Evolutionary conservation across 2,329 filamentous ascomycete genomes (phyloP).

Genomic region (Cucurbitaria berberidis): DNA sequence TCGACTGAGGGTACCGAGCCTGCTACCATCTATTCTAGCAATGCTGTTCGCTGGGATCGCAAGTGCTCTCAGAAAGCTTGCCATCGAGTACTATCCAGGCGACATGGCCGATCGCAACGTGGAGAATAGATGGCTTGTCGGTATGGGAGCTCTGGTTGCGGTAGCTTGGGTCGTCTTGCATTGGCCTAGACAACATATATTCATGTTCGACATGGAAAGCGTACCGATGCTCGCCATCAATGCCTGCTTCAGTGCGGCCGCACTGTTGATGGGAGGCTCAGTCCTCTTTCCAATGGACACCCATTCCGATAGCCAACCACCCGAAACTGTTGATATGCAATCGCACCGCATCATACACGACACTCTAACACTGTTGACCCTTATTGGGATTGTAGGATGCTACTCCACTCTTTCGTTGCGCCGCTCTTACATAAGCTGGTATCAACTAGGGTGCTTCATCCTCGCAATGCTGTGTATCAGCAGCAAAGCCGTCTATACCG

Average conservation of each 20-base stretch:
- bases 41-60: conserved; percentile 29
- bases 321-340: background rate
- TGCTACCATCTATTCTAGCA: conserved; percentile 30
- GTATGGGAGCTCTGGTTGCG: conserved; percentile 9
- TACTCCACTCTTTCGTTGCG: conserved; percentile 18
- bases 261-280: conserved; percentile 23
- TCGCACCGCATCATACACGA: conserved; percentile 2
- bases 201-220: conserved; percentile 10
- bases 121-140: conserved; percentile 4
- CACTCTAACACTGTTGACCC: conserved; percentile 10
- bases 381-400: conserved; percentile 22
- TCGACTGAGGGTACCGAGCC: conserved; percentile 26
- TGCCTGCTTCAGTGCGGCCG: conserved; percentile 16
- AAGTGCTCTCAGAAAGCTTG: conserved; percentile 18
- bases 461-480: conserved; percentile 15
- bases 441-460: conserved; percentile 22
- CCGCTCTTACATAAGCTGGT: conserved; percentile 30
- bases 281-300: conserved; percentile 19
- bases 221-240: conserved; percentile 20
- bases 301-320: background rate
- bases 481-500: conserved; percentile 1
- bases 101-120: background rate
- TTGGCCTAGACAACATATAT: conserved; percentile 6
- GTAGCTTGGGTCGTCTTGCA: conserved; percentile 9
- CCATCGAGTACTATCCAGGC: conserved; percentile 9